Evolutionary conservation across 345 rosid species (phyloP).

Genomic region (Carallia pectinifolia): DNA sequence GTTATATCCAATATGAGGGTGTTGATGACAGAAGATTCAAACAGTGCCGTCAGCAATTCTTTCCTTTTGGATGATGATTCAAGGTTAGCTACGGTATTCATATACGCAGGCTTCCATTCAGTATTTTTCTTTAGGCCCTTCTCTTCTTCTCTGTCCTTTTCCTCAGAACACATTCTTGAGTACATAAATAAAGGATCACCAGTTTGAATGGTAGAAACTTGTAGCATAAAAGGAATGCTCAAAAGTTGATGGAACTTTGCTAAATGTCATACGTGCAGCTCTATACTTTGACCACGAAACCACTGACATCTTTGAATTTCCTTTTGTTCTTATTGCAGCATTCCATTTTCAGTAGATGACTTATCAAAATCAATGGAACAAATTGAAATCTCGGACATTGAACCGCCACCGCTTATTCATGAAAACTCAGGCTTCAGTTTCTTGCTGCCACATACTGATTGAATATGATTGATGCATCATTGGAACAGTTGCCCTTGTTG

Average conservation of each 20-base stretch:
- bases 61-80: conserved; percentile 95
- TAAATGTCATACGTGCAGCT: background rate
- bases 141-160: background rate
- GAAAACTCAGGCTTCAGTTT: conserved; percentile 93
- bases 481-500: background rate
- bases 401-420: conserved; percentile 81
- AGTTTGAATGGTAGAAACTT: no score
- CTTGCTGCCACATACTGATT: conserved; percentile 73
- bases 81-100: conserved; percentile 43
- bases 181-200: no score
- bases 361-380: conserved; percentile 92
- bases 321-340: conserved; percentile 46
- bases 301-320: conserved; percentile 5
- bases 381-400: conserved; percentile 77
- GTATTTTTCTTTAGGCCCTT: background rate
- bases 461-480: background rate
- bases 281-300: background rate
- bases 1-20: conserved; percentile 90
- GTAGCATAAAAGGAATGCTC: no score
- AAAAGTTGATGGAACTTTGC: background rate
- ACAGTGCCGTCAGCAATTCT: conserved; percentile 89
- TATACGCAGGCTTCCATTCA: background rate
- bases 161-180: background rate
- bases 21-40: conserved; percentile 94
- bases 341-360: conserved; percentile 96